phyloP scores from a whole-genome alignment of 1,284 basidiomycete genomes.

The Polyporus tsugae region DNA sequence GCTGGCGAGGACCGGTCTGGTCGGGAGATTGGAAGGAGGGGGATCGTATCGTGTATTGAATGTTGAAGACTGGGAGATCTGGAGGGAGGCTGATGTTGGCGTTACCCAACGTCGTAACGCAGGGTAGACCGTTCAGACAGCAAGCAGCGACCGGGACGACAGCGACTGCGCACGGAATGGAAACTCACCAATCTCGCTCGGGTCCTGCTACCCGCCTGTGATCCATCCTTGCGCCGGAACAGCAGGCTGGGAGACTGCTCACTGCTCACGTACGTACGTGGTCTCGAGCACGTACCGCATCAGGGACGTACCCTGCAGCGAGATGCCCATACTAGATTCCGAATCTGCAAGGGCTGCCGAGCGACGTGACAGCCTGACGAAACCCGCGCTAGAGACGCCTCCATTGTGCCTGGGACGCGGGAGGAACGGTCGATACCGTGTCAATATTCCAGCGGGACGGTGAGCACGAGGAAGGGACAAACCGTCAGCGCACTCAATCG shows the following conservation, averaged over 20 bases:
- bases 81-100: neutral
- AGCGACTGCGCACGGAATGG: neutral
- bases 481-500: neutral
- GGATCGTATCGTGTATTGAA: neutral
- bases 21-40: neutral
- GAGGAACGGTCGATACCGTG: neutral
- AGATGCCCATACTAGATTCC: neutral
- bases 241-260: neutral
- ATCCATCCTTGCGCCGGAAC: neutral
- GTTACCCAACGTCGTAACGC: neutral
- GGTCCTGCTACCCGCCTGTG: neutral
- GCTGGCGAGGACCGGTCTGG: neutral
- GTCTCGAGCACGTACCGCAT: neutral
- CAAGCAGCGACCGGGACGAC: neutral
- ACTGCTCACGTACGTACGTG: neutral
- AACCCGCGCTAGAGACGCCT: neutral
- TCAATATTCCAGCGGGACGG: neutral
- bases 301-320: neutral
- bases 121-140: neutral
- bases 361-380: neutral
- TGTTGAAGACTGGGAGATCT: neutral
- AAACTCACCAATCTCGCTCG: neutral
- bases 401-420: neutral
- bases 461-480: neutral
- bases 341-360: neutral